Evolutionary conservation across 2,329 filamentous ascomycete genomes (phyloP), one percentile per base, ranked within the genome.

Genomic region (Mycosphaerelloides madeirae): DNA sequence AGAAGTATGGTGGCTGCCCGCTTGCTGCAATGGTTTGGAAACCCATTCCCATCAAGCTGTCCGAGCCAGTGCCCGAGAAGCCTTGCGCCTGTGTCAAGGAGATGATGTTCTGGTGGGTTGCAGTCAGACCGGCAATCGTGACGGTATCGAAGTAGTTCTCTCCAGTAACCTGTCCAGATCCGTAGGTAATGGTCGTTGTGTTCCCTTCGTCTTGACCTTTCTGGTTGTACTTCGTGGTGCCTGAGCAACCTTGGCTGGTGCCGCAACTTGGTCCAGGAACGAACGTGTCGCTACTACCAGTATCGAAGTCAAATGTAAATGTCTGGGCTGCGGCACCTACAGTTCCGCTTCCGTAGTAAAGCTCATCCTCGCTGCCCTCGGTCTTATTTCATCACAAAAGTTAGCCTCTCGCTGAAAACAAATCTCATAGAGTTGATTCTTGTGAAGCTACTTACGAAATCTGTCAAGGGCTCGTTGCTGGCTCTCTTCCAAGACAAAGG

Each of bases 61-160:
- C 53, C 9, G 53, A 47, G 22, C 45, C 53, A 22, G 54, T 51
- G 18, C 41, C 46, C 29, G 39, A 46, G 50, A 59, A 59, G 9
- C 57, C 57, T 32, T 46, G 35, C 5, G 57, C 57, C 25, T 49
- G 38, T 6, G 57, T 58, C 37, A 59, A 45, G 19, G 55, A 57
- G 43, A 56, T 55, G 43, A 55, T 40, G 41, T 55, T 57, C 38
- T 58, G 55, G 33, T 52, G 38, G 2, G 28, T 50, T 15, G 55
- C 54, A 12, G 50, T 54, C 6, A 56, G 40, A 13, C 55, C 55
- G 20, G 53, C 55, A 25, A 58, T 41, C 3, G 53, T 58, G 2
- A 58, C 48, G 38, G 28, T 47, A 46, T 58, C 55, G 43, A 50
- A 52, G 52, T 55, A 58, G 44, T 58, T 58, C 46, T 56, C 54